Base-by-base conservation (phyloP, 306 rosid genomes). In the Trifolium dubium region DNA sequence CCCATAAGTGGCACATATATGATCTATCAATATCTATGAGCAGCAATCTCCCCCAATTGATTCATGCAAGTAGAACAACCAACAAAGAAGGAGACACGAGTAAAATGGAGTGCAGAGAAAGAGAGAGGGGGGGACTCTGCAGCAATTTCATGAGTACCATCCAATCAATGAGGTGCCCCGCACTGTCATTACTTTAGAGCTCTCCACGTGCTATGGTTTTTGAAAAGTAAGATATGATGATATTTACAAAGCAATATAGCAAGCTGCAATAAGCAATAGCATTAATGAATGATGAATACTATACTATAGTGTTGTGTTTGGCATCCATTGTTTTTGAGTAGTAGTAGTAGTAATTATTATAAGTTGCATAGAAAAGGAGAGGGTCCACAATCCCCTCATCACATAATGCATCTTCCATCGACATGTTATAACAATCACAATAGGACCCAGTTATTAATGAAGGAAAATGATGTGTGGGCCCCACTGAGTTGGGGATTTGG, bases 181-280 rank as follows among this genome's bases (percentile, higher is more conserved):
- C 80, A 69, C 55, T 80, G 84, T 69, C 77, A 76, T 34, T 55
- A 64, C 72, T 77, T 72, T 66, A 11, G 79, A 72, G 75, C 31
- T 31, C 10, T 81, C 85, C 85, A 81, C 82, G 79, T 81, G 85
- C 85, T 64, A 4, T 5, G 15, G 60, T 55, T 76, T 73, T 75
- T 81, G 61, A 71, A 76, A 76, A 72, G 78, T 71, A 65, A 56
- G 66, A 75, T 59, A 74, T 80, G 13, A 74, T 62, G 40, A 80
- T 68, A 44, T 8, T 8, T n/a, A 4, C 23, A 18, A 28, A 73
- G 51, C 62, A 65, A 72, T 44, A 12, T 32, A 23, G 23, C 23
- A 23, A 23, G 23, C 5, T 3, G 8, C 39, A 35, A 35, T 6
- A 37, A 37, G 40, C 40, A 37, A 35, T 37, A 6, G 39, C 39